These are phyloP conservation scores for Madurella fahalii DNA, from an alignment of 2,329 filamentous ascomycete species.

Conservation along the genomic window DNA sequence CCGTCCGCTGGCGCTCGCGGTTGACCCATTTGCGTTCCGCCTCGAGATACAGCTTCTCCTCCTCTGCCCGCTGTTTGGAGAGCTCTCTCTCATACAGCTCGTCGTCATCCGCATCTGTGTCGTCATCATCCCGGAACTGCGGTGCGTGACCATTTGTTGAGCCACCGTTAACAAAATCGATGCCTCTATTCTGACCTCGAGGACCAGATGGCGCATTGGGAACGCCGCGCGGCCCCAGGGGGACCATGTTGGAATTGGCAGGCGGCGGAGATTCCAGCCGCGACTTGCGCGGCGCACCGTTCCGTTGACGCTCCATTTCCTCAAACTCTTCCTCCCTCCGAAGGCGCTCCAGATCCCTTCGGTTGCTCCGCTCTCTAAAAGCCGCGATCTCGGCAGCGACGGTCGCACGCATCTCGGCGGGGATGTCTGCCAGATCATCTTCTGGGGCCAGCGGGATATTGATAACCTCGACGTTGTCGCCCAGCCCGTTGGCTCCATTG, in stretches of 20 bases:
- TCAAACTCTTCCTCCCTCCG: slow-evolving; percentile 90
- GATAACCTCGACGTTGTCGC: slow-evolving; percentile 74
- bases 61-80: slow-evolving; percentile 68
- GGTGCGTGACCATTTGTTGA: slow-evolving; percentile 56
- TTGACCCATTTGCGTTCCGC: slow-evolving; percentile 89
- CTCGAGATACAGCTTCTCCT: slow-evolving; percentile 76
- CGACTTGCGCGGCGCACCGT: slow-evolving; percentile 58
- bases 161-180: slow-evolving; percentile 79
- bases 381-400: slow-evolving; percentile 91
- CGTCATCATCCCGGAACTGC: slow-evolving; percentile 71
- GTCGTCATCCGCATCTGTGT: slow-evolving; percentile 81
- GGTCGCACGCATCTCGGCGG: slow-evolving; percentile 90
- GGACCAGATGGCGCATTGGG: slow-evolving; percentile 69
- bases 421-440: slow-evolving; percentile 92
- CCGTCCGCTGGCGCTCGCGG: slow-evolving; percentile 76
- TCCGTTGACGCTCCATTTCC: slow-evolving; percentile 73
- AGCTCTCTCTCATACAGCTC: slow-evolving; percentile 73
- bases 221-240: slow-evolving; percentile 67
- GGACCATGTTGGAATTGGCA: slow-evolving; percentile 65
- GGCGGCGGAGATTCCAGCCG: slow-evolving; percentile 69
- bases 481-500: slow-evolving; percentile 50
- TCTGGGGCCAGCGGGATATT: slow-evolving; percentile 85
- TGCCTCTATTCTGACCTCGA: slow-evolving; percentile 55
- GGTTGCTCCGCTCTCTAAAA: slow-evolving; percentile 87
- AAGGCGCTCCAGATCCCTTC: slow-evolving; percentile 81